Evolutionary conservation across 352 stramenopile species (phyloP).

Genomic region (Globisporangium iwayamae): DNA sequence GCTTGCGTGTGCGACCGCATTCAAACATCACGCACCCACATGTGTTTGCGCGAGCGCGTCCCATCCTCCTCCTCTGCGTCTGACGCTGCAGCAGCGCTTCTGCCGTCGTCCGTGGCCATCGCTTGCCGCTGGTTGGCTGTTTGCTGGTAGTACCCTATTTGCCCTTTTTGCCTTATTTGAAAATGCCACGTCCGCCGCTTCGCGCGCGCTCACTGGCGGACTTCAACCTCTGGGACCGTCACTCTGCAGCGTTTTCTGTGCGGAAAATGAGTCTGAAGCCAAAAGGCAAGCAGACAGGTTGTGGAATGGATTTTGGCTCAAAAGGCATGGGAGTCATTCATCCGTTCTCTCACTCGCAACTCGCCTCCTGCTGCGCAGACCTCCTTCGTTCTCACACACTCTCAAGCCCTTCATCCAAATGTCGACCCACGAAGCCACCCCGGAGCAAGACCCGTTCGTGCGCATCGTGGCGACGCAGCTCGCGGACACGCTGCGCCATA

Average conservation of each 20-base stretch:
- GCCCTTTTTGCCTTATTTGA: background rate
- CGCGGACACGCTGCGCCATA: slow-evolving; percentile 39
- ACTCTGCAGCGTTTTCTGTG: background rate
- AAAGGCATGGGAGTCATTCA: no score
- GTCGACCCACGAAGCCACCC: slow-evolving; percentile 7
- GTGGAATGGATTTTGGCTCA: no score
- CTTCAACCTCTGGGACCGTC: background rate
- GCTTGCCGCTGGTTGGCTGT: background rate
- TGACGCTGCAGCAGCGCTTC: background rate
- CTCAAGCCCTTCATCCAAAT: background rate
- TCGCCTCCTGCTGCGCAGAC: background rate
- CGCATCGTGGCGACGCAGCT: slow-evolving; percentile 53
- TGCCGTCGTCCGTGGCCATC: background rate
- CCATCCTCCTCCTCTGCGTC: background rate
- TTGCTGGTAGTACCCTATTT: background rate
- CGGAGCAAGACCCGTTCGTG: slow-evolving; percentile 17
- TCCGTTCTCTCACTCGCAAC: background rate
- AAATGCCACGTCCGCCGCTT: slow-evolving; percentile 11
- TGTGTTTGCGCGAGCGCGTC: background rate
- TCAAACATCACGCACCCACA: background rate
- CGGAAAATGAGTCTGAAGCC: background rate
- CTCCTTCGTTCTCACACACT: background rate
- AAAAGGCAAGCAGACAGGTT: background rate
- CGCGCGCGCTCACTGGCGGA: slow-evolving; percentile 4
- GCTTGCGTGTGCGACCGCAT: background rate